Evolutionary conservation across 305 asterid species (phyloP).

Genomic region (Withania somnifera): DNA sequence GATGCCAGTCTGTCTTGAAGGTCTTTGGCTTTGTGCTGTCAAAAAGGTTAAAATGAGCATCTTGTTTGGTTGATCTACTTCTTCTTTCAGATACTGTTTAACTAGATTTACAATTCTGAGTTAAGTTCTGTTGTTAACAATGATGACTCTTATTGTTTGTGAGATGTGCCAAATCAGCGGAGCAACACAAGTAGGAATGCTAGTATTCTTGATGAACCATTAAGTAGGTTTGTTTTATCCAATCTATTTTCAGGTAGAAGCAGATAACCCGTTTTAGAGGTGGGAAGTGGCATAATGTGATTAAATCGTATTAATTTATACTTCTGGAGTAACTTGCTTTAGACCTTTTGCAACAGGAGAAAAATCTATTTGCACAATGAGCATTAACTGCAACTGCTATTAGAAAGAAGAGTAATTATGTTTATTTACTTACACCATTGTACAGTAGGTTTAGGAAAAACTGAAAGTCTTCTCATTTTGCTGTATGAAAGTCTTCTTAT

Average conservation of each 20-base stretch:
- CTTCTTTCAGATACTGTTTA: not conserved
- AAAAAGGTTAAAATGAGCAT: not conserved
- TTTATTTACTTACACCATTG: not conserved
- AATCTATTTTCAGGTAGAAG: not conserved
- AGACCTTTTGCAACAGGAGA: not conserved
- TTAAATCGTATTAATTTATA: not conserved
- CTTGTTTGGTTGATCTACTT: not conserved
- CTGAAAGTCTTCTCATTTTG: not conserved
- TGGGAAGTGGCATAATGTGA: not conserved
- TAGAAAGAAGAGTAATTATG: not conserved
- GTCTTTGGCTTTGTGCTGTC: not conserved
- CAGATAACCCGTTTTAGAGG: not conserved
- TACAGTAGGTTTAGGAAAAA: not conserved
- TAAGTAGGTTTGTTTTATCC: not conserved
- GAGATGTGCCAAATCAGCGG: not conserved
- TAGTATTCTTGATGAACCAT: not conserved
- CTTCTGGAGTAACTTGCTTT: not conserved
- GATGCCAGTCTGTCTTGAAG: not conserved
- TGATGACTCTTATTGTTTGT: not conserved
- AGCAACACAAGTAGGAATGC: not conserved
- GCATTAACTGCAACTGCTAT: not conserved
- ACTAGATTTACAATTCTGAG: not conserved
- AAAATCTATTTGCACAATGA: not conserved
- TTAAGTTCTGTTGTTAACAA: not conserved
- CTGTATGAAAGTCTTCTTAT: not conserved